phyloP scores from a whole-genome alignment of 2,329 filamentous ascomycete species.

The Ambrosiella xylebori region DNA sequence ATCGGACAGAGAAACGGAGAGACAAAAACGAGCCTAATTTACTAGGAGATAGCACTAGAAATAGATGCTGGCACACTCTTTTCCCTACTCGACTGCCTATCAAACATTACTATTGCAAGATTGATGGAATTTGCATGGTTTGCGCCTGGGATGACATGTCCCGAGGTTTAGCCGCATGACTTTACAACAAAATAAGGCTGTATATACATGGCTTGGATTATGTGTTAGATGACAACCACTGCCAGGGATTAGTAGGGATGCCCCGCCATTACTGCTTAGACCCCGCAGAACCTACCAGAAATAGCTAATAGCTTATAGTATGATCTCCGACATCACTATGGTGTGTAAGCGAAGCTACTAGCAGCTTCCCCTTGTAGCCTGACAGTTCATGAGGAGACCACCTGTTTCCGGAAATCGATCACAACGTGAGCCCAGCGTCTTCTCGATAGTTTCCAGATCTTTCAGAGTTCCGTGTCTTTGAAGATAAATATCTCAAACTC shows the following conservation, averaged over 20 bases:
- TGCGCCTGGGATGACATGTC: neutral
- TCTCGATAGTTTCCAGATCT: neutral
- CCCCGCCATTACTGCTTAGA: neutral
- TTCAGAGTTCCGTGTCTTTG: neutral
- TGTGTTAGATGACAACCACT: neutral
- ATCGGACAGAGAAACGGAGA: neutral
- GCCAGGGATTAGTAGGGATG: neutral
- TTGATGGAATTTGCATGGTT: constrained; percentile 11
- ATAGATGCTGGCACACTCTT: constrained; percentile 1
- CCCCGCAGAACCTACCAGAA: constrained; percentile 12
- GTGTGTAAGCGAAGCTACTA: constrained; percentile 8
- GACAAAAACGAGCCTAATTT: neutral
- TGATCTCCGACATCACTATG: constrained; percentile 9
- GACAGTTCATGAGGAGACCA: neutral
- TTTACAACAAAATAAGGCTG: neutral
- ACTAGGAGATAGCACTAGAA: neutral
- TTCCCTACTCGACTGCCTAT: constrained; percentile 1
- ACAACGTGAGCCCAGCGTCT: neutral
- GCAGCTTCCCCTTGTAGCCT: constrained; percentile 4
- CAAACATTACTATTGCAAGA: constrained; percentile 6
- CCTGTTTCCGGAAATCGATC: neutral
- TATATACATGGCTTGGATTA: neutral
- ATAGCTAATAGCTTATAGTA: constrained; percentile 5
- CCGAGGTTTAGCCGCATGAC: constrained; percentile 5
- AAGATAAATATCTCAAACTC: constrained; percentile 1